These are phyloP conservation scores for Blastomyces emzantsi DNA, from an alignment of 2,329 filamentous ascomycete species.

Conservation along the genomic window DNA sequence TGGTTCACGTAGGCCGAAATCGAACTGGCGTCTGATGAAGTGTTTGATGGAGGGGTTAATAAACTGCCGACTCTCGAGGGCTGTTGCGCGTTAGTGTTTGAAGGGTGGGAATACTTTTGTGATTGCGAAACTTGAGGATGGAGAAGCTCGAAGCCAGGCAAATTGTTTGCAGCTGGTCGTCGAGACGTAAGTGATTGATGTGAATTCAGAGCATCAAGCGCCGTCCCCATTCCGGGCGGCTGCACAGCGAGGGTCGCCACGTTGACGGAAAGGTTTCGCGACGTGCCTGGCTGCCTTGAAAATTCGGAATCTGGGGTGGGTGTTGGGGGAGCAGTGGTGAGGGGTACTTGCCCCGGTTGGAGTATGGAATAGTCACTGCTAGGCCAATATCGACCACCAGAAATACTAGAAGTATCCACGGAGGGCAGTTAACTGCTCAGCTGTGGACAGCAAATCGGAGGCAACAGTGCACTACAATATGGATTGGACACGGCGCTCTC, in stretches of 20 bases:
- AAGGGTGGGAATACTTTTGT: conserved; percentile 43
- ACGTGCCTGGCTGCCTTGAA: conserved; percentile 34
- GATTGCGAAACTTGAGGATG: conserved; percentile 47
- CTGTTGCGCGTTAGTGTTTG: conserved; percentile 36
- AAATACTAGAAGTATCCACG: conserved; percentile 42
- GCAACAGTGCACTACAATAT: not conserved
- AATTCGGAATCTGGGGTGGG: conserved; percentile 32
- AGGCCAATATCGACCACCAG: conserved; percentile 43
- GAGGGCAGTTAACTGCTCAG: conserved; percentile 30
- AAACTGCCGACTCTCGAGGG: conserved; percentile 51
- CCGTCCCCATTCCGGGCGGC: conserved; percentile 53
- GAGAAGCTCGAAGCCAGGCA: conserved; percentile 61
- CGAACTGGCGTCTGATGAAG: conserved; percentile 41
- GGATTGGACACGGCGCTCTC: not conserved
- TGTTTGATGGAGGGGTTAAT: conserved; percentile 53
- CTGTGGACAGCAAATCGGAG: not conserved
- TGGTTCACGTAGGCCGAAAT: conserved; percentile 41
- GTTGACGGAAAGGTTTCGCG: conserved; percentile 42
- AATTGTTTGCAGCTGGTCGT: conserved; percentile 58
- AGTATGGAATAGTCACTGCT: conserved; percentile 28
- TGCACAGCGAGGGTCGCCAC: conserved; percentile 56
- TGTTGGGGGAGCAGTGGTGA: conserved; percentile 33
- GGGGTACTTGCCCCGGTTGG: conserved; percentile 28
- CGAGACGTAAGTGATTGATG: conserved; percentile 61
- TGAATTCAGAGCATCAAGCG: conserved; percentile 51